These are phyloP conservation scores for Coemansia sp. DNA, from an alignment of 192 early-diverging fungal species.

Conservation along the genomic window DNA sequence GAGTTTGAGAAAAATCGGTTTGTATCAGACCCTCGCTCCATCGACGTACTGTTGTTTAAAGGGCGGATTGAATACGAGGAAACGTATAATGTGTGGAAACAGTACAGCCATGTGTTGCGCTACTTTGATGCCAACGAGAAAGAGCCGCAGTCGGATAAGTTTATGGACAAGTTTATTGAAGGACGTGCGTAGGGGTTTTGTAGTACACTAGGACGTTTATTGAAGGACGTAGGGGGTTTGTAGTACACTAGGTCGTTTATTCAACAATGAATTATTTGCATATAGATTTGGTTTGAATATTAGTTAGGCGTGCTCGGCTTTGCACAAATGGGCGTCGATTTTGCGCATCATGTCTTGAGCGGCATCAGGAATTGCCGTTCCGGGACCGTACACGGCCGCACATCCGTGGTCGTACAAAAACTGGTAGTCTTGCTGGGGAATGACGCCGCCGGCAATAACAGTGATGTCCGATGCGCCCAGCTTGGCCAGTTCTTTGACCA, in stretches of 20 bases:
- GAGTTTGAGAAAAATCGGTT: constrained; percentile 85
- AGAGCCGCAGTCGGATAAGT: constrained; percentile 66
- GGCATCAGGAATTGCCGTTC: constrained; percentile 81
- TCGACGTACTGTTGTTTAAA: constrained; percentile 87
- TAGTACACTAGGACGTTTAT: constrained; percentile 9
- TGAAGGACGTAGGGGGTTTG: constrained; percentile 8
- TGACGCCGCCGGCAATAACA: constrained; percentile 83
- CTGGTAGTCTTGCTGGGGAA: constrained; percentile 85
- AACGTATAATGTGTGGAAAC: constrained; percentile 92
- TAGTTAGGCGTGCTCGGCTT: not conserved
- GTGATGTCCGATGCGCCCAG: constrained; percentile 72
- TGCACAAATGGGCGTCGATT: constrained; percentile 55
- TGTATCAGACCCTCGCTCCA: constrained; percentile 70
- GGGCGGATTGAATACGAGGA: constrained; percentile 85
- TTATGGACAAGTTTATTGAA: constrained; percentile 80
- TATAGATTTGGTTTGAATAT: no score
- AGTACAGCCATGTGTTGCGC: constrained; percentile 80
- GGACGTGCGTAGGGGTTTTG: constrained; percentile 44
- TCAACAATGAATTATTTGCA: no score
- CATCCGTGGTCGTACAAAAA: constrained; percentile 79
- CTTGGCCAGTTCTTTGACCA: constrained; percentile 74
- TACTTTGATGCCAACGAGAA: constrained; percentile 81
- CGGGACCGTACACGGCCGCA: constrained; percentile 83
- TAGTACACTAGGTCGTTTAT: constrained; percentile 8
- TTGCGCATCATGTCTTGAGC: constrained; percentile 78